Base-by-base conservation (phyloP, 306 rosid genomes). In the Castanea sativa region DNA sequence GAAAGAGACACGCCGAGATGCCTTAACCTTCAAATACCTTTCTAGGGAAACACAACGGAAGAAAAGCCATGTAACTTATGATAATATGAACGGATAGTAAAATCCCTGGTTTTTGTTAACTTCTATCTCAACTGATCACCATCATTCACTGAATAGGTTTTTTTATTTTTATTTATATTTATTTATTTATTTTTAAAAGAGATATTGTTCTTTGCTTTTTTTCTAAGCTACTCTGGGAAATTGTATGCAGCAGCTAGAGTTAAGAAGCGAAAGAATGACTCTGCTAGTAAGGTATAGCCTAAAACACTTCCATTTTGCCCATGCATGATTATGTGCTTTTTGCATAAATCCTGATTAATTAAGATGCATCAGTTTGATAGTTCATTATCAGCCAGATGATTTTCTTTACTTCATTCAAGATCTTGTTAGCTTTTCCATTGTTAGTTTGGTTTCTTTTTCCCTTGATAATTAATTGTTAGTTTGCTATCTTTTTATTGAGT, bases 191-290 rank as follows among this genome's bases (percentile, higher is more conserved):
- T 81, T 45, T 27, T 32, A 32, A 32, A 35, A 35, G 45, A 38
- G 45, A 38, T 38, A 1, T 80, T 57, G 11, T 35, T 76, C 81
- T 11, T 25, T 5, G 27, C 16, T 55, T 4, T 43, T 41, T 59
- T 30, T 73, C 86, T 83, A 55, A 85, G 74, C 58, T 51, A 9
- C 75, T 78, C 29, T 67, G 67, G 69, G 55, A 65, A 86, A 76
- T 67, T 89, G 61, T 76, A 80, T 89, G 92, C 97, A 92, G 98
- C 49, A 21, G 58, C 80, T 23, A 88, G 88, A 83, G 87, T 91
- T 75, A 85, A 69, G 86, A 94, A 92, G 82, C 86, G 92, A 32
- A 91, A 89, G 89, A 82, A 75, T 83, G 94, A 92, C 79, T 61
- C 88, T 74, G 35, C 21, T 64, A 2, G 18, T 70, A 87, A 88